A percentile compares a stretch with the other conserved stretches of the same genome.
These are phyloP conservation scores for Buxus sempervirens DNA, from an alignment of 164 flowering plant species.

Conservation along the genomic window DNA sequence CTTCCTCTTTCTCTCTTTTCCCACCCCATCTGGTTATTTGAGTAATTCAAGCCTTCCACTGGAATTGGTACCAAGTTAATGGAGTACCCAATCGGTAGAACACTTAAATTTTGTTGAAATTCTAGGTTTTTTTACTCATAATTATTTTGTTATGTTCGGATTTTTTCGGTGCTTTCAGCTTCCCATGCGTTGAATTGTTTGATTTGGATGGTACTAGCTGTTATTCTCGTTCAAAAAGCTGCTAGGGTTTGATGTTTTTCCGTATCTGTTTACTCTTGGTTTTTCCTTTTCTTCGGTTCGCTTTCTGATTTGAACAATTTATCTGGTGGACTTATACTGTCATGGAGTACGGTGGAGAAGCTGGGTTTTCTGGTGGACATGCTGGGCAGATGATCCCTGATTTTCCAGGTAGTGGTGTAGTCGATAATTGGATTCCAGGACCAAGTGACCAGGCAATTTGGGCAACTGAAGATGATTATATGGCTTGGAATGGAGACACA, in stretches of 20 bases:
- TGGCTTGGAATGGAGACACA: slow-evolving; percentile 55
- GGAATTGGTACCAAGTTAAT: too few species aligned
- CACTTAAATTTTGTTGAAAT: too few species aligned
- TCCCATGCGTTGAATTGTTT: too few species aligned
- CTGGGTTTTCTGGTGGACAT: slow-evolving; percentile 41
- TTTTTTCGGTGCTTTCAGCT: too few species aligned
- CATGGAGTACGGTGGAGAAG: slow-evolving; percentile 54
- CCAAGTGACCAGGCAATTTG: slow-evolving; percentile 57
- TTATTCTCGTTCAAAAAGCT: not conserved
- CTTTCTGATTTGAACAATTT: not conserved
- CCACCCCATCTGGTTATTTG: too few species aligned
- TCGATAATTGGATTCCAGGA: slow-evolving; percentile 47
- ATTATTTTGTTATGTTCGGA: too few species aligned
- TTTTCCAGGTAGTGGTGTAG: slow-evolving; percentile 18
- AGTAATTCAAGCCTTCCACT: too few species aligned
- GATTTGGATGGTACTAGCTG: too few species aligned
- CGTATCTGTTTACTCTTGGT: not conserved
- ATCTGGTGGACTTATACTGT: not conserved
- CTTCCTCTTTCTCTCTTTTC: too few species aligned
- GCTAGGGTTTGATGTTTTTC: not conserved
- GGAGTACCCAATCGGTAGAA: too few species aligned
- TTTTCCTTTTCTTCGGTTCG: not conserved
- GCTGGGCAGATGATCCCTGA: slow-evolving; percentile 47
- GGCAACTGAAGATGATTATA: slow-evolving; percentile 98
- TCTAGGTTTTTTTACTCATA: too few species aligned